Evolutionary conservation across 352 stramenopile species (phyloP), one percentile per base, ranked within the genome.

Genomic region (Pelagophyceae sp.): DNA sequence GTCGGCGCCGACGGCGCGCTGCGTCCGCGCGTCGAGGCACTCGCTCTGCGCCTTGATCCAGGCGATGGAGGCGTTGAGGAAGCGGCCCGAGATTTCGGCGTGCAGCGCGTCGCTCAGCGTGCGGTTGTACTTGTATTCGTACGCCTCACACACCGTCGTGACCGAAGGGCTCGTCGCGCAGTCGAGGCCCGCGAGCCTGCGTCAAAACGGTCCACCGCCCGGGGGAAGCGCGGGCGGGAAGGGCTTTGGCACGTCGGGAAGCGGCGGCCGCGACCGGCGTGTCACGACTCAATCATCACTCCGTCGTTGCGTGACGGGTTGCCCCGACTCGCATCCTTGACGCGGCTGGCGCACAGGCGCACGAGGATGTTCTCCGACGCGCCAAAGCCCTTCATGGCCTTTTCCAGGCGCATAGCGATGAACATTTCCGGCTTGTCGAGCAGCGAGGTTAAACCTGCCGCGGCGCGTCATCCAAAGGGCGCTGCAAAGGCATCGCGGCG

Each of bases 341-440:
- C n/a, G n/a, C n/a, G n/a, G n/a, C n/a, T n/a, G n/a, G n/a, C n/a
- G n/a, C n/a, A n/a, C 58, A 65, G 23, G 23, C 58, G 58, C 58
- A 65, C 58, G 17, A 65, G 32, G 5, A 33, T 65, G 23, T 5
- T 25, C 58, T 65, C 58, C 5, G 20, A 33, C 23, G 58, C 32
- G 23, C 58, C 58, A n/a, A 65, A 65, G 58, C 58, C 58, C 58
- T 65, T 65, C 58, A 65, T 65, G 23, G 58, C 58, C 58, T 33
- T 33, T 25, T 65, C 23, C 23, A 65, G 58, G 23, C 58, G 58
- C 58, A 65, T 65, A n/a, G 58, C 58, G 23, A 65, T n/a, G 58
- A 65, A 65, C 29, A 33, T n/a, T 25, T 65, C 58, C 2, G 58
- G 58, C 23, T 17, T 65, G 5, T 33, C 58, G 17, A 65, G 32